These are phyloP conservation scores for Crithidia mellificae DNA, from an alignment of 208 protist genomes.

Conservation along the genomic window DNA sequence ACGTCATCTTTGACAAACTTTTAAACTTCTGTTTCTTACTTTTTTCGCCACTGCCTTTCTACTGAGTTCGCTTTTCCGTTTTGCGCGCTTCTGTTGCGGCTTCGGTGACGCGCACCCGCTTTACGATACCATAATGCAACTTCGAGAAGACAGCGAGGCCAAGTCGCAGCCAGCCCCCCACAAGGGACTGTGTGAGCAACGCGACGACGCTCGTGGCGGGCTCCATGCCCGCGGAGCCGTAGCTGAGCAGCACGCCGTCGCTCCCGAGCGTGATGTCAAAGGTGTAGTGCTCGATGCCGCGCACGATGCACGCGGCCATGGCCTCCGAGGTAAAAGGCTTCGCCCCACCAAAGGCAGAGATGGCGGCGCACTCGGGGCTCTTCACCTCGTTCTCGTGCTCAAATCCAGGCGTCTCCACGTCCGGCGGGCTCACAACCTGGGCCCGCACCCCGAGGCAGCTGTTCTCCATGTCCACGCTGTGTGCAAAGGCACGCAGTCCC, in stretches of 20 bases:
- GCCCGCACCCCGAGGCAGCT: slow-evolving; percentile 75
- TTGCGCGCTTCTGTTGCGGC: slow-evolving; percentile 22
- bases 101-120: slow-evolving; percentile 38
- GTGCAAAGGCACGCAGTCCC: slow-evolving; percentile 82
- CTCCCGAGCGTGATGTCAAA: slow-evolving; percentile 79
- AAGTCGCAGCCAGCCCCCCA: slow-evolving; percentile 58
- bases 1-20: no score
- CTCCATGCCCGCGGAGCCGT: slow-evolving; percentile 65
- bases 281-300: slow-evolving; percentile 66
- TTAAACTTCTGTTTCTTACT: no score
- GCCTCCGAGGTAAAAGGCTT: slow-evolving; percentile 51
- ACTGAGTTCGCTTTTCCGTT: not conserved
- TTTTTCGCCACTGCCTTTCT: no score
- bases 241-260: slow-evolving; percentile 62
- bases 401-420: slow-evolving; percentile 85
- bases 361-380: slow-evolving; percentile 76
- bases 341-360: slow-evolving; percentile 74
- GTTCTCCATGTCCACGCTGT: slow-evolving; percentile 88
- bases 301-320: slow-evolving; percentile 56
- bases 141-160: slow-evolving; percentile 59
- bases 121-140: slow-evolving; percentile 82
- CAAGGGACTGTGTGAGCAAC: slow-evolving; percentile 48
- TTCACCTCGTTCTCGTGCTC: slow-evolving; percentile 83
- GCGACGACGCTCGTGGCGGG: slow-evolving; percentile 55
- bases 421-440: slow-evolving; percentile 83